Percentiles rank a stretch among this genome's conserved stretches.
Conservation (phyloP, 352 stramenopile species). For the Globisporangium abappressorium region DNA sequence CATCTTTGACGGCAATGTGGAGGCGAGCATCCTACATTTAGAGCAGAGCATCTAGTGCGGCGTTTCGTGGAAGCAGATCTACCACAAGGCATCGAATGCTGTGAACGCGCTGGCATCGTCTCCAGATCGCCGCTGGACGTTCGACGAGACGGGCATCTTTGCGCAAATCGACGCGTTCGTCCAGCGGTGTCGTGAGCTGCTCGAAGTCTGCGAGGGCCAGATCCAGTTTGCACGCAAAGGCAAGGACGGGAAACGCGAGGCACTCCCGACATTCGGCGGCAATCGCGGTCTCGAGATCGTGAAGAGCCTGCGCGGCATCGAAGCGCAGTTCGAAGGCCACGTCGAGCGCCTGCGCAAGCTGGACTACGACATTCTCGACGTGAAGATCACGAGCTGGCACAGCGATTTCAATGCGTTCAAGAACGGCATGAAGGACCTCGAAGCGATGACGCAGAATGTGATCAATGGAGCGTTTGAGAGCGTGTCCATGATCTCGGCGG, state of each 20-base stretch:
- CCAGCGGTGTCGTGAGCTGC: slow-evolving; percentile 92
- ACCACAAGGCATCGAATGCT: slow-evolving; percentile 50
- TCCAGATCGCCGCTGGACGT: slow-evolving; percentile 79
- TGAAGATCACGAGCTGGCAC: slow-evolving; percentile 95
- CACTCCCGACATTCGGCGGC: slow-evolving; percentile 89
- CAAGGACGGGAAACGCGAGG: slow-evolving; percentile 53
- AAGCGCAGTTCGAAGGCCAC: slow-evolving; percentile 90
- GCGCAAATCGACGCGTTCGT: slow-evolving; percentile 96
- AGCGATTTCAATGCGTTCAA: slow-evolving; percentile 96
- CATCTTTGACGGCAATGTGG: slow-evolving; percentile 93
- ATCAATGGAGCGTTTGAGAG: slow-evolving; percentile 94
- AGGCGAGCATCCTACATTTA: slow-evolving; percentile 83
- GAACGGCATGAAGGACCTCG: slow-evolving; percentile 94
- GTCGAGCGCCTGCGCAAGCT: slow-evolving; percentile 86
- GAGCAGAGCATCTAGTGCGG: slow-evolving; percentile 92
- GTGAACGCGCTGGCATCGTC: slow-evolving; percentile 55
- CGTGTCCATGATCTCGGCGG: slow-evolving; percentile 83
- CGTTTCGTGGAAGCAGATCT: slow-evolving; percentile 92
- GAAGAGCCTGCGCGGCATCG: slow-evolving; percentile 90
- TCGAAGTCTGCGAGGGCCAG: slow-evolving; percentile 94
- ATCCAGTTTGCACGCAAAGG: slow-evolving; percentile 93
- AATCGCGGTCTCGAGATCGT: slow-evolving; percentile 91
- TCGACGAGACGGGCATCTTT: slow-evolving; percentile 95
- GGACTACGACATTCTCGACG: slow-evolving; percentile 94
- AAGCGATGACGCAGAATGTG: slow-evolving; percentile 95